phyloP scores from a whole-genome alignment of 345 rosid genomes.

The Populus simonii region DNA sequence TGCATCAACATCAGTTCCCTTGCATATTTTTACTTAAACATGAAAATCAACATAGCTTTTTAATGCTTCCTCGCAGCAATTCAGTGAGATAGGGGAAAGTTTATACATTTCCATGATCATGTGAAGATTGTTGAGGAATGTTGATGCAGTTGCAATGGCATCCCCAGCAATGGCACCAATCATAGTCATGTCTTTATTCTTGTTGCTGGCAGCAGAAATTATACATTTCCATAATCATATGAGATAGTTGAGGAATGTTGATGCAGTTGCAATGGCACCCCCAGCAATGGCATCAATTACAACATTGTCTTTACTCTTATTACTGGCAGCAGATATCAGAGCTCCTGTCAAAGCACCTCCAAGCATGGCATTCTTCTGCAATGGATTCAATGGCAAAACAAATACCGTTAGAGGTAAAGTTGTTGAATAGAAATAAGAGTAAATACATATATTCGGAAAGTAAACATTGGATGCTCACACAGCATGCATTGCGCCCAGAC shows the following conservation, averaged over 20 bases:
- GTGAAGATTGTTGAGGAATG: constrained; percentile 57
- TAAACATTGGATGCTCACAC: no score
- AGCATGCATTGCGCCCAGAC: no score
- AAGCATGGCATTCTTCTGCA: constrained; percentile 87
- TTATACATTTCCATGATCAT: constrained; percentile 6
- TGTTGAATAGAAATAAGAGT: background rate
- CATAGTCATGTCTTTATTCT: constrained; percentile 49
- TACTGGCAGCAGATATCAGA: constrained; percentile 49
- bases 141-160: constrained; percentile 76
- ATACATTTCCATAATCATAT: constrained; percentile 8
- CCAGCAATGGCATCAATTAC: constrained; percentile 67
- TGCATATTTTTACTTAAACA: no score
- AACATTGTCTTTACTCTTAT: constrained; percentile 48
- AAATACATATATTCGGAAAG: no score
- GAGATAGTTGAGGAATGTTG: constrained; percentile 58
- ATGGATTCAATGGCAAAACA: background rate
- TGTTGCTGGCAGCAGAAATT: constrained; percentile 36
- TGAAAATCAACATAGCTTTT: no score
- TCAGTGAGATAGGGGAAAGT: no score
- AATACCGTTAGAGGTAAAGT: background rate
- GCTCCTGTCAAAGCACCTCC: constrained; percentile 86
- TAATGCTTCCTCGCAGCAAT: no score
- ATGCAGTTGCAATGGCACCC: constrained; percentile 83
- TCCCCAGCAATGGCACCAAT: constrained; percentile 69
- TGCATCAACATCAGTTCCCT: background rate